A percentile compares a stretch with the other conserved stretches of the same genome.
These are phyloP conservation scores for Medicago ruthenica DNA, from an alignment of 306 rosid genomes.

Conservation along the genomic window DNA sequence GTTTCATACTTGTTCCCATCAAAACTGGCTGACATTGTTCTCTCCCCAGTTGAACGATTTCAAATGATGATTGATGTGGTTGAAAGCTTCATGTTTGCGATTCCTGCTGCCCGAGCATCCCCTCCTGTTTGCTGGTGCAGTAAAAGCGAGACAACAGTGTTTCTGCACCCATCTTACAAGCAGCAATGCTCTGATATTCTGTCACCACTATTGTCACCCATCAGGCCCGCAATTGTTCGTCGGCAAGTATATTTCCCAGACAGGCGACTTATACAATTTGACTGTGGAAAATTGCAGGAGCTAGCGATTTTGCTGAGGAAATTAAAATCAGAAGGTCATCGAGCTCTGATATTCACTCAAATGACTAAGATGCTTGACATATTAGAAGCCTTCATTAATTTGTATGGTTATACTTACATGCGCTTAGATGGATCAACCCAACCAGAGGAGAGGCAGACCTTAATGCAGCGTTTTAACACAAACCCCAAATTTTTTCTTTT, in stretches of 20 bases:
- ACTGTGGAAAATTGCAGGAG: slow-evolving; percentile 94
- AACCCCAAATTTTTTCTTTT: slow-evolving; percentile 92
- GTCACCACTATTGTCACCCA: slow-evolving; percentile 78
- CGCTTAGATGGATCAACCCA: slow-evolving; percentile 97
- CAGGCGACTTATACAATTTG: slow-evolving; percentile 96
- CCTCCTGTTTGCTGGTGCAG: slow-evolving; percentile 91
- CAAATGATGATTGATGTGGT: slow-evolving; percentile 72
- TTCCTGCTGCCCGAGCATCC: slow-evolving; percentile 95
- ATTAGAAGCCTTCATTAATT: slow-evolving; percentile 92
- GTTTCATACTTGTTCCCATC: slow-evolving; percentile 76
- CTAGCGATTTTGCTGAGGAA: slow-evolving; percentile 82
- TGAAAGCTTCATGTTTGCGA: slow-evolving; percentile 95
- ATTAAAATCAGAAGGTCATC: slow-evolving; percentile 91
- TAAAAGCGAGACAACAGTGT: slow-evolving; percentile 60
- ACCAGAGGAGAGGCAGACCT: slow-evolving; percentile 97
- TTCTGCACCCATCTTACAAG: slow-evolving; percentile 71
- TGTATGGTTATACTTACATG: slow-evolving; percentile 98
- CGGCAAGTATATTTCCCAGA: slow-evolving; percentile 98
- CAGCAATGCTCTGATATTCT: slow-evolving; percentile 68
- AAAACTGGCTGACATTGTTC: slow-evolving; percentile 80
- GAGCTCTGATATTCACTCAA: slow-evolving; percentile 93
- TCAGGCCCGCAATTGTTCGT: slow-evolving; percentile 94
- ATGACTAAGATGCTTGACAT: slow-evolving; percentile 99
- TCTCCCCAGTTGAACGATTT: slow-evolving; percentile 92
- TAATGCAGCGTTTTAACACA: slow-evolving; percentile 95